A percentile compares a stretch with the other conserved stretches of the same genome.
phyloP scores from a whole-genome alignment of 2,329 filamentous ascomycete species.

The Aotearoamyces nothofagi region DNA sequence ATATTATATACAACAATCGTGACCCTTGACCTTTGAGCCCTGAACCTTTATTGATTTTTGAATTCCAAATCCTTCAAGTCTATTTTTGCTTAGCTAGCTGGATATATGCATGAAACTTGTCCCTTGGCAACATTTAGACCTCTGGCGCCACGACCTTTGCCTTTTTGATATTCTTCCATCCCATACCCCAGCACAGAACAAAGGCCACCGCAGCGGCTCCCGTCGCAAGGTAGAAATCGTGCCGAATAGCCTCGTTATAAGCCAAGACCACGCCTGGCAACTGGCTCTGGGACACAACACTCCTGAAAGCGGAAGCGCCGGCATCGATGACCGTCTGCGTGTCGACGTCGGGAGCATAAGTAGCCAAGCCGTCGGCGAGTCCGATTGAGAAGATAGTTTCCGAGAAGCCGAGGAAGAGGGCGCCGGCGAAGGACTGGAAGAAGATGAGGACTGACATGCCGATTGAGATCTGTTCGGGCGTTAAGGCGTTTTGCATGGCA shows the following conservation, averaged over 20 bases:
- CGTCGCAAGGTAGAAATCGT: constrained; percentile 25
- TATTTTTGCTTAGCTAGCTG: no score
- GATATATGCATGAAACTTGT: no score
- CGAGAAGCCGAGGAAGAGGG: constrained; percentile 17
- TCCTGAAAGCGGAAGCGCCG: constrained; percentile 23
- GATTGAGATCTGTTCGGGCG: constrained; percentile 15
- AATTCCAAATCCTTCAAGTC: no score
- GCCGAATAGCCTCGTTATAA: constrained; percentile 24
- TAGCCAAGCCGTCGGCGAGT: constrained; percentile 18
- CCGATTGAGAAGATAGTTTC: constrained; percentile 18
- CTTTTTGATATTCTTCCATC: constrained; percentile 28
- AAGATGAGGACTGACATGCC: constrained; percentile 21
- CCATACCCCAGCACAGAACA: constrained; percentile 26
- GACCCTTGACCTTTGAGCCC: no score
- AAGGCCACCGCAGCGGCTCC: constrained; percentile 20
- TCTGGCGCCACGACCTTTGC: no score
- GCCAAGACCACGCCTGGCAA: constrained; percentile 23
- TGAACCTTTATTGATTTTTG: no score
- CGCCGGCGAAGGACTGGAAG: constrained; percentile 17
- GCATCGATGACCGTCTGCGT: constrained; percentile 22
- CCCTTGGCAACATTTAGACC: no score
- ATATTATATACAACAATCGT: no score
- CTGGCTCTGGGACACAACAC: constrained; percentile 16
- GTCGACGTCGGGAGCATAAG: constrained; percentile 19
- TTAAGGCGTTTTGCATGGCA: constrained; percentile 19